These are phyloP conservation scores for Fragosphaeria purpurea DNA, from an alignment of 2,329 filamentous ascomycete species.

Conservation along the genomic window DNA sequence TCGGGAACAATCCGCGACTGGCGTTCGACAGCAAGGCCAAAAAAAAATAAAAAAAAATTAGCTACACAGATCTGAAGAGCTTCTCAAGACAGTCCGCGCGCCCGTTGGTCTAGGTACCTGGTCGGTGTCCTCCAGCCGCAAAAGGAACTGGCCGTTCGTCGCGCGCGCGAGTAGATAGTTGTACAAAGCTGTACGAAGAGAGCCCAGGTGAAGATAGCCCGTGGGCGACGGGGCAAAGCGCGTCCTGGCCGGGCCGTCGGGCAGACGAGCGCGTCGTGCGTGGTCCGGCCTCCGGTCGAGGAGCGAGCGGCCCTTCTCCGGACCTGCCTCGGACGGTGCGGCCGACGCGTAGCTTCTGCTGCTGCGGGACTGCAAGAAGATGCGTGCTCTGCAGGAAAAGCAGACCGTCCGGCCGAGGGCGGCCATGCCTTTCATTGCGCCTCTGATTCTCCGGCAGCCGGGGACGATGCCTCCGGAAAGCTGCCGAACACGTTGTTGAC, in stretches of 20 bases:
- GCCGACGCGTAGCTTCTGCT: background rate
- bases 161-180: conserved; percentile 85
- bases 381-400: background rate
- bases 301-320: background rate
- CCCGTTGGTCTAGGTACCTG: conserved; percentile 42
- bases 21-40: background rate
- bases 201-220: conserved; percentile 85
- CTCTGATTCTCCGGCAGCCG: too few species aligned
- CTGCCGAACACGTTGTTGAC: too few species aligned
- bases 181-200: conserved; percentile 85
- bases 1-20: conserved; percentile 72
- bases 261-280: conserved; percentile 14
- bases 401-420: conserved; percentile 3
- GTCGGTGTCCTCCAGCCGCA: conserved; percentile 93
- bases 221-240: conserved; percentile 95
- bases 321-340: background rate
- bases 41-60: too few species aligned
- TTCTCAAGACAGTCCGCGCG: too few species aligned
- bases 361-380: background rate
- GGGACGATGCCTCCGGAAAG: too few species aligned
- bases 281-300: background rate
- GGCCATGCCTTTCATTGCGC: background rate
- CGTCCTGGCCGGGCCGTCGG: conserved; percentile 55
- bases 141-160: conserved; percentile 79
- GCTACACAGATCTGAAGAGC: too few species aligned